These are phyloP conservation scores for Gymnopilus dilepis DNA, from an alignment of 768 basidiomycete genomes.

Conservation along the genomic window DNA sequence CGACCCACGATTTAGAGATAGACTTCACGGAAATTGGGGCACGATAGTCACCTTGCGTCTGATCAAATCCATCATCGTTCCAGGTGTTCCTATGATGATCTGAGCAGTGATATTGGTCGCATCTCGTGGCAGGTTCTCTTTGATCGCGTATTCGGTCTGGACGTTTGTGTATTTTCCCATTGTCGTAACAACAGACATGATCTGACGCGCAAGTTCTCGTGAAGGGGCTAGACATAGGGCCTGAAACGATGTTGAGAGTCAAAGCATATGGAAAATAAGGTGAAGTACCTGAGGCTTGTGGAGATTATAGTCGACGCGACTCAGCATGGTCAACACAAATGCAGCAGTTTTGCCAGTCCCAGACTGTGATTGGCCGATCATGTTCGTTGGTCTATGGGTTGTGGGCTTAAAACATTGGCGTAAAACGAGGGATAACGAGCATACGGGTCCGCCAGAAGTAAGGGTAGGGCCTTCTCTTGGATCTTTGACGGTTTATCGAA, in stretches of 20 bases:
- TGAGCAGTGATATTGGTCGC: constrained; percentile 81
- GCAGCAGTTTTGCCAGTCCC: constrained; percentile 99
- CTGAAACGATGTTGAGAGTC: constrained; percentile 40
- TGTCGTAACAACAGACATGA: constrained; percentile 90
- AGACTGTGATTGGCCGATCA: constrained; percentile 99
- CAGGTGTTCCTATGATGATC: constrained; percentile 94
- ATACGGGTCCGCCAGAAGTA: constrained; percentile 89
- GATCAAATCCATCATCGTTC: constrained; percentile 91
- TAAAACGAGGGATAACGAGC: not conserved
- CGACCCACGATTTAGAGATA: not conserved
- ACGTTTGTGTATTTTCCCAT: constrained; percentile 97
- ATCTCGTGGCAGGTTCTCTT: constrained; percentile 75
- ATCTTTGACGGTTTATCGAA: constrained; percentile 99
- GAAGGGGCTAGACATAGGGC: constrained; percentile 98
- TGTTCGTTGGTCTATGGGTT: constrained; percentile 85
- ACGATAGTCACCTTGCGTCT: constrained; percentile 51
- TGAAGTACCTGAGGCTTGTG: constrained; percentile 78
- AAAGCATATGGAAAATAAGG: not conserved
- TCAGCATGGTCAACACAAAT: constrained; percentile 97
- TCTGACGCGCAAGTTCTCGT: constrained; percentile 95
- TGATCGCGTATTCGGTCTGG: constrained; percentile 95
- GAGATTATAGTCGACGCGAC: constrained; percentile 83
- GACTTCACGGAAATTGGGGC: not conserved
- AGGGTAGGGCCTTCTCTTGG: constrained; percentile 93
- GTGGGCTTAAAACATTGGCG: not conserved